These are phyloP conservation scores for Furcasterigmium sp. DNA, from an alignment of 2,329 filamentous ascomycete species.

Conservation along the genomic window DNA sequence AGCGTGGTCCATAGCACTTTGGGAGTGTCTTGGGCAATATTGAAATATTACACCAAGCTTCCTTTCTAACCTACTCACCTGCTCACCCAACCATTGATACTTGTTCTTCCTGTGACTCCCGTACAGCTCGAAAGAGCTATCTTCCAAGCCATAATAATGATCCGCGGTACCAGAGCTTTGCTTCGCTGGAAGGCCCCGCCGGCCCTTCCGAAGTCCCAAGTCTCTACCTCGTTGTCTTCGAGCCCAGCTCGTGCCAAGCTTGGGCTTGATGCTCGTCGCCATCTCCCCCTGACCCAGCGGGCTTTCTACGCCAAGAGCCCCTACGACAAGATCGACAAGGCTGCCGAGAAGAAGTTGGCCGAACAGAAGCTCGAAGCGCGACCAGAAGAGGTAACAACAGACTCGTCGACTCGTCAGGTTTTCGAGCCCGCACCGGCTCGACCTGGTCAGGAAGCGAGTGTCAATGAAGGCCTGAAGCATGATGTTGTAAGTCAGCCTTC, in stretches of 20 bases:
- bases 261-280: not conserved
- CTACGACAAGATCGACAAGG: conserved; percentile 38
- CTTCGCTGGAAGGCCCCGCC: not conserved
- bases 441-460: conserved; percentile 15
- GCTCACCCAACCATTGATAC: not conserved
- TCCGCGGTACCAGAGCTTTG: not conserved
- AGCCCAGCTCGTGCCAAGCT: too few species aligned
- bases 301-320: conserved; percentile 18
- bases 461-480: conserved; percentile 30
- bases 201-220: not conserved
- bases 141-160: not conserved
- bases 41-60: too few species aligned
- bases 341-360: conserved; percentile 50
- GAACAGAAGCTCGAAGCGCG: conserved; percentile 51
- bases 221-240: too few species aligned
- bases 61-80: not conserved
- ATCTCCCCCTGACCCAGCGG: not conserved
- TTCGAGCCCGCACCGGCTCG: conserved; percentile 30
- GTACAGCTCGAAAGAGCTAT: not conserved
- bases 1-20: too few species aligned
- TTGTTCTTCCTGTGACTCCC: too few species aligned
- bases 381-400: conserved; percentile 55
- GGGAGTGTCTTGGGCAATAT: too few species aligned
- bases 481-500: conserved; percentile 49
- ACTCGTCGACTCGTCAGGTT: conserved; percentile 49